phyloP scores from a whole-genome alignment of 2,329 filamentous ascomycete species.

The Colletotrichum lentis region DNA sequence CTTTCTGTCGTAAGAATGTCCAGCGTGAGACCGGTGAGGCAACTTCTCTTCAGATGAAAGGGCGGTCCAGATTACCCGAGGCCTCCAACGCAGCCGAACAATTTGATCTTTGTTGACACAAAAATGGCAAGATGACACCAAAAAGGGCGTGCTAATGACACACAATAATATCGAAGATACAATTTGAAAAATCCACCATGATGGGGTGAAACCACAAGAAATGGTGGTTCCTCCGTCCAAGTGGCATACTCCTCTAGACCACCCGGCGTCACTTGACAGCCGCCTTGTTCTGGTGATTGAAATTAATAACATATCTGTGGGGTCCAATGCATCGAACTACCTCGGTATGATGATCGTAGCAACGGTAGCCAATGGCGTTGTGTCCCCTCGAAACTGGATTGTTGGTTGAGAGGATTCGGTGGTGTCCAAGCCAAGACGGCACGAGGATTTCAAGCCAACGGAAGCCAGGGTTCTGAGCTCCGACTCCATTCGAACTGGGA shows the following conservation, averaged over 20 bases:
- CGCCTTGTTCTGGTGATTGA: neutral
- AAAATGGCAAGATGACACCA: neutral
- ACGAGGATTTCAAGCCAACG: neutral
- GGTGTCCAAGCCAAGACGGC: constrained; percentile 19
- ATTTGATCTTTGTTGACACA: neutral
- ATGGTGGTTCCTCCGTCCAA: neutral
- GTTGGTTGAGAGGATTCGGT: constrained; percentile 25
- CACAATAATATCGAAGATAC: neutral
- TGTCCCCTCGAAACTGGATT: neutral
- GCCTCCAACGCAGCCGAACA: neutral
- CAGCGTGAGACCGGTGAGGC: neutral
- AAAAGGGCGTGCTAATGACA: neutral
- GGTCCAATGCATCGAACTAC: too few species aligned
- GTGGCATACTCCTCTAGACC: too few species aligned
- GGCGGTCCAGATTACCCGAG: constrained; percentile 30
- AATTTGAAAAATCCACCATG: neutral
- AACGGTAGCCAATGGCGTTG: neutral
- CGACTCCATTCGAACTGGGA: neutral
- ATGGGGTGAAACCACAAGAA: neutral
- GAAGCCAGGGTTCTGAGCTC: neutral
- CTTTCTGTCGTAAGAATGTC: neutral
- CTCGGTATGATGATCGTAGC: neutral
- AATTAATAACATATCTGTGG: neutral
- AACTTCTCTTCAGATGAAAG: constrained; percentile 14
- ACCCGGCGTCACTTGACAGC: constrained; percentile 27